These are phyloP conservation scores for Globisporangium megalacanthum DNA, from an alignment of 352 stramenopile species.

Conservation along the genomic window DNA sequence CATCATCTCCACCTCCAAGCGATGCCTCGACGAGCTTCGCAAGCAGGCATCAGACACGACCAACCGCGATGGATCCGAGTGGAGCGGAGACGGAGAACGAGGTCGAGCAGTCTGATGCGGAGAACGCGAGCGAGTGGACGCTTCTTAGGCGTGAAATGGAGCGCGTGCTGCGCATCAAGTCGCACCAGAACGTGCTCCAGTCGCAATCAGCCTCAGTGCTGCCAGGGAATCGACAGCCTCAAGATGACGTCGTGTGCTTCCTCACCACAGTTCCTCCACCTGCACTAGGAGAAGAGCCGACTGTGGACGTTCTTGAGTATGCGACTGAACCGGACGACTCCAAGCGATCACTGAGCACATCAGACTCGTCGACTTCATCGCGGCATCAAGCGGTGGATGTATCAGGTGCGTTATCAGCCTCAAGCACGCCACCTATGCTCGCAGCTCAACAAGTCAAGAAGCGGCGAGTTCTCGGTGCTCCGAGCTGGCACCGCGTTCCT, in stretches of 20 bases:
- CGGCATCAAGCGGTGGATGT: not conserved
- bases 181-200: not conserved
- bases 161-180: conserved; percentile 7
- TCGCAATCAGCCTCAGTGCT: too few species aligned
- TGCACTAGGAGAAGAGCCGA: not conserved
- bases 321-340: not conserved
- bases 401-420: not conserved
- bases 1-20: not conserved
- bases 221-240: not conserved
- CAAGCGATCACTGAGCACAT: not conserved
- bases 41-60: not conserved
- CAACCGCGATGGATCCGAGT: not conserved
- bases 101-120: not conserved
- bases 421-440: too few species aligned
- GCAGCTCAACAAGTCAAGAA: conserved; percentile 3
- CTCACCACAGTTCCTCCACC: conserved; percentile 13
- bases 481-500: conserved; percentile 35
- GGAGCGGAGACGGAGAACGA: not conserved
- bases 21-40: not conserved
- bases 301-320: too few species aligned
- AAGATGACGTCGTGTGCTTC: conserved; percentile 18
- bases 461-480: not conserved
- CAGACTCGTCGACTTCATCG: too few species aligned
- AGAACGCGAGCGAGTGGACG: conserved; percentile 1
- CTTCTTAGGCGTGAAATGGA: conserved; percentile 13